A percentile compares a stretch with the other conserved stretches of the same genome.
Evolutionary conservation across 2,329 filamentous ascomycete genomes (phyloP).

Genomic region (Beauveria sp.): DNA sequence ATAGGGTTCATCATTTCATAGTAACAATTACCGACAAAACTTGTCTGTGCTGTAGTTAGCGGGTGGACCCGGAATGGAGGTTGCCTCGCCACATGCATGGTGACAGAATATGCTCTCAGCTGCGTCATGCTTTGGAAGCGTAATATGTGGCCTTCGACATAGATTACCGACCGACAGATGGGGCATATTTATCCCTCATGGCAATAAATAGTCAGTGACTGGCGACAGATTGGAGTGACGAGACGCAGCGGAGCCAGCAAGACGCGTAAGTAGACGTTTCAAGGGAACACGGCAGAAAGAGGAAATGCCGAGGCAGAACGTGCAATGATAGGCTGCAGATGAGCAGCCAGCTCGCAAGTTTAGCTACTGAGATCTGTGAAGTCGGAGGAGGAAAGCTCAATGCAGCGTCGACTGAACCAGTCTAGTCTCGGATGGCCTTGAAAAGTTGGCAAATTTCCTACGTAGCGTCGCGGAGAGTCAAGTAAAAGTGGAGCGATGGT

Average conservation of each 20-base stretch:
- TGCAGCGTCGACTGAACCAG: background rate
- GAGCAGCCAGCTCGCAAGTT: background rate
- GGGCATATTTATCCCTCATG: too few relatives aligned
- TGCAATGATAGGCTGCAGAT: background rate
- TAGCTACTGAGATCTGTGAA: background rate
- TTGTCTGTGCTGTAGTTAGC: background rate
- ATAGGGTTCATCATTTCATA: too few relatives aligned
- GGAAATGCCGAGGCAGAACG: background rate
- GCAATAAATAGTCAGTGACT: too few relatives aligned
- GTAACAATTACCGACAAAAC: too few relatives aligned
- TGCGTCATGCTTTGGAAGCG: background rate
- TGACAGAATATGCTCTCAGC: background rate
- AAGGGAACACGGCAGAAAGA: background rate
- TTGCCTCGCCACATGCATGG: background rate
- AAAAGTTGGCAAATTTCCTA: constrained; percentile 3
- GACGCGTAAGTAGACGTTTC: background rate
- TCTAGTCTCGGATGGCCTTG: background rate
- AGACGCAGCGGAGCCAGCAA: background rate
- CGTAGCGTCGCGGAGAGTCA: background rate
- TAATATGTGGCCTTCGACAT: background rate
- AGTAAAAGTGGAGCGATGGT: background rate
- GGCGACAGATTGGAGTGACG: background rate
- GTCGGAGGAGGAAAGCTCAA: background rate
- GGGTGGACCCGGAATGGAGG: background rate
- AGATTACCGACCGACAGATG: too few relatives aligned